Percentiles rank a stretch among this genome's conserved stretches.
phyloP scores from a whole-genome alignment of 2,329 filamentous ascomycete species.

The Alternaria gaisen region DNA sequence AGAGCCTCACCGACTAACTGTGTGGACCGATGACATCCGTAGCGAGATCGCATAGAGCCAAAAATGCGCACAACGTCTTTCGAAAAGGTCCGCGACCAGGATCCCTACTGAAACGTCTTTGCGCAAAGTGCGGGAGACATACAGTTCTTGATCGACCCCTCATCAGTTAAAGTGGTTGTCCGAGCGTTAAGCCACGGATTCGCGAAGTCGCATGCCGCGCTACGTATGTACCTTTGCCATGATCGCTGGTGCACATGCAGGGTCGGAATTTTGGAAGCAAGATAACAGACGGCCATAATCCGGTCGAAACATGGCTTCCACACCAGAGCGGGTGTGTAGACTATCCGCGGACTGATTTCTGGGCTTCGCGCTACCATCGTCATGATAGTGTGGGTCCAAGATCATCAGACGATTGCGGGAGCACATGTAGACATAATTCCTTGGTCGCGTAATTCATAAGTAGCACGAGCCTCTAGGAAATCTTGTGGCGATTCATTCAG shows the following conservation, averaged over 20 bases:
- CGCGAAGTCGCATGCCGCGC: slow-evolving; percentile 39
- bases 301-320: slow-evolving; percentile 5
- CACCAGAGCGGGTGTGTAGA: slow-evolving; percentile 9
- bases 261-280: slow-evolving; percentile 24
- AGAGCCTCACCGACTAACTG: slow-evolving; percentile 44
- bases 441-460: slow-evolving; percentile 17
- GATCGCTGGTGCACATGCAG: slow-evolving; percentile 43
- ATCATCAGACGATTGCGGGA: slow-evolving; percentile 17
- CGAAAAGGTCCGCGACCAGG: slow-evolving; percentile 32
- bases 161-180: slow-evolving; percentile 39
- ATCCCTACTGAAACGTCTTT: slow-evolving; percentile 27
- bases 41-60: slow-evolving; percentile 31
- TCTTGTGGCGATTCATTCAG: slow-evolving; percentile 16
- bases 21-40: slow-evolving; percentile 39
- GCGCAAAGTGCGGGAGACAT: slow-evolving; percentile 41
- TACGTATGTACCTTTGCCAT: slow-evolving; percentile 39
- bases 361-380: slow-evolving; percentile 24
- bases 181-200: slow-evolving; percentile 28
- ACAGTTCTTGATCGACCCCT: slow-evolving; percentile 36
- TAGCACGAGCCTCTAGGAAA: slow-evolving; percentile 10
- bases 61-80: slow-evolving; percentile 27
- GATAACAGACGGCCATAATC: slow-evolving; percentile 18
- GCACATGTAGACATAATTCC: slow-evolving; percentile 14
- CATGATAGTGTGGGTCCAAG: slow-evolving; percentile 20
- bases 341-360: slow-evolving; percentile 16